A percentile compares a stretch with the other conserved stretches of the same genome.
Evolutionary conservation across 1,139 yeast species (phyloP).

Genomic region (Scheffersomyces lignicola): DNA sequence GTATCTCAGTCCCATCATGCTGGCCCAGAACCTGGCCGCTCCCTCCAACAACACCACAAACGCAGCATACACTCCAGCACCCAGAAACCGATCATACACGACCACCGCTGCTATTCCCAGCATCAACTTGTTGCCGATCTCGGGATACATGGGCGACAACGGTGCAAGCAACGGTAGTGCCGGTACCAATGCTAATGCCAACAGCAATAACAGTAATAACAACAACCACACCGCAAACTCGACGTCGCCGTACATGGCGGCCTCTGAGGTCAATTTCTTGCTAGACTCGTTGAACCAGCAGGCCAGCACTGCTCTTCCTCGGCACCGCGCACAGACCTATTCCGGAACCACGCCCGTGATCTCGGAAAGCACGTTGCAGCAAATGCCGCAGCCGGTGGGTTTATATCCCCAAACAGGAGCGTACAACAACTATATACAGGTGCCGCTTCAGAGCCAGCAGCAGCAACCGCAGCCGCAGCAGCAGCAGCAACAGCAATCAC

Average conservation of each 20-base stretch:
- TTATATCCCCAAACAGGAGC: too few relatives aligned
- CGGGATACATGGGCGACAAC: conserved; percentile 6
- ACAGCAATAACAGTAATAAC: conserved; percentile 4
- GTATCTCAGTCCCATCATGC: conserved; percentile 33
- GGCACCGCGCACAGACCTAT: conserved; percentile 46
- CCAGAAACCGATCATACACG: conserved; percentile 50
- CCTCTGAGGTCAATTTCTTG: conserved; percentile 23
- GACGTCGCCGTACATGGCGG: conserved; percentile 17
- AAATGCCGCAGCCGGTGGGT: too few relatives aligned
- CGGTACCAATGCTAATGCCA: conserved; percentile 3
- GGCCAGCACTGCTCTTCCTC: too few relatives aligned
- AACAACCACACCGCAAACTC: conserved; percentile 6
- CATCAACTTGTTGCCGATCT: conserved; percentile 6
- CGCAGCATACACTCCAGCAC: conserved; percentile 3
- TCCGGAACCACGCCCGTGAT: conserved; percentile 37
- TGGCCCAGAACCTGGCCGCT: conserved; percentile 24
- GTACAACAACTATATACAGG: conserved; percentile 14
- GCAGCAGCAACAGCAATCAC: conserved; percentile 12
- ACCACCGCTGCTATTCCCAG: conserved; percentile 40
- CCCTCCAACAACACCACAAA: conserved; percentile 6
- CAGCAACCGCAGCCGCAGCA: conserved; percentile 5
- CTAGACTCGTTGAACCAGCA: conserved; percentile 36
- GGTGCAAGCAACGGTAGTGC: conserved; percentile 2
- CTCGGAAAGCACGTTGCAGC: conserved; percentile 17
- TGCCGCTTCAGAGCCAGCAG: conserved; percentile 6